Evolutionary conservation across 805 yeast genomes (phyloP).

Genomic region (Ogataea polymorpha): DNA sequence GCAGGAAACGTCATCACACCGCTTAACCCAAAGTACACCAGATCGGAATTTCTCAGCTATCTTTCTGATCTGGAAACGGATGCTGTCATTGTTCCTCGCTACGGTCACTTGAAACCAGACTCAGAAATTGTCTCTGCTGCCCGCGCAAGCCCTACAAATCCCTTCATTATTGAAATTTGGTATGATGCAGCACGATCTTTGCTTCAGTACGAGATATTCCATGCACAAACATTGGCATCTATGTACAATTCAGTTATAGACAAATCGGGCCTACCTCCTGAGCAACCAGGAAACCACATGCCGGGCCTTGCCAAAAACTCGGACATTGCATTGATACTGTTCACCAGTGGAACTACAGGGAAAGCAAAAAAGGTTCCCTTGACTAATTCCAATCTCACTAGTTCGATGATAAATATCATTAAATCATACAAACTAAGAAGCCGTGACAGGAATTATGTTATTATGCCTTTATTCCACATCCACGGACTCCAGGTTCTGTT

Average conservation of each 20-base stretch:
- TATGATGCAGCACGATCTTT: conserved; percentile 40
- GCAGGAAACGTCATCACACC: conserved; percentile 65
- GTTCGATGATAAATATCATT: conserved; percentile 56
- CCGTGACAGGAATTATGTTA: conserved; percentile 55
- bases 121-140: conserved; percentile 31
- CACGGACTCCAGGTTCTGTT: conserved; percentile 70
- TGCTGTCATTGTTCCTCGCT: conserved; percentile 56
- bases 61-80: conserved; percentile 56
- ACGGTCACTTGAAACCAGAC: conserved; percentile 34
- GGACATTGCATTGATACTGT: conserved; percentile 63
- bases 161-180: conserved; percentile 56
- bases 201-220: conserved; percentile 38
- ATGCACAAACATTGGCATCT: conserved; percentile 11
- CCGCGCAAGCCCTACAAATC: conserved; percentile 36
- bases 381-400: conserved; percentile 59
- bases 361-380: conserved; percentile 74
- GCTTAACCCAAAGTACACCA: conserved; percentile 59
- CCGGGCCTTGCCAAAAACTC: conserved; percentile 20
- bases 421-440: conserved; percentile 51
- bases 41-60: conserved; percentile 61
- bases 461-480: conserved; percentile 77
- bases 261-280: conserved; percentile 14
- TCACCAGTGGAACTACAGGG: conserved; percentile 77
- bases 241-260: conserved; percentile 21
- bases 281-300: conserved; percentile 6